Evolutionary conservation across 2,329 filamentous ascomycete genomes (phyloP), one percentile per base, ranked within the genome.

Genomic region (Didymella exigua): DNA sequence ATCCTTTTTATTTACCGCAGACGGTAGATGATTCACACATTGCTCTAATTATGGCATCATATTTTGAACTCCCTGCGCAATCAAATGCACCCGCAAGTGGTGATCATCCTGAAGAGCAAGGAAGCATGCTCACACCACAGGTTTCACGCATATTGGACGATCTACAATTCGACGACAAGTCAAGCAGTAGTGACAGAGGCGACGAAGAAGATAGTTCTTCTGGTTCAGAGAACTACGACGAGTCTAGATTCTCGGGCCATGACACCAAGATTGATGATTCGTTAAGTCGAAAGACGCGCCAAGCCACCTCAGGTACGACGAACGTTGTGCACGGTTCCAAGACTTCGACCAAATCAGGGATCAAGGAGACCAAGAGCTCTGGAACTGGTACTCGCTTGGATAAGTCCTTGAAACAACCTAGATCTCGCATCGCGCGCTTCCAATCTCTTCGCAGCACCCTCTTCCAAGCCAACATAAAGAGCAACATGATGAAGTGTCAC

Each of bases 401-500:
- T 8, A 57, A 40, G 19, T 53, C 61, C 30, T 52, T 50, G 16
- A 62, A 59, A 48, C 34, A 31, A n/a, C 63, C 58, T 24, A 56
- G 62, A 23, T 65, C 69, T 27, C 68, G 69, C 37, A 65, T 74
- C 54, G 56, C 65, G 18, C 66, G 72, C 7, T 74, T 75, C 42
- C 69, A 72, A 42, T 73, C 70, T 5, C 59, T 75, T 33, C 61
- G 72, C 18, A 72, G 68, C 27, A 69, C 71, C 41, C 46, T 75
- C 18, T 75, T 75, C 41, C 62, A 63, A 4, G 62, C 63, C 8
- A 61, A 63, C n/a, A 68, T 75, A 19, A 66, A 73, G 41, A 60
- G 66, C 33, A 65, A 62, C n/a, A 65, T 71, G 38, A 55, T 63
- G 27, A 60, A 59, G 37, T 56, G 46, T 7, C 49, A 54, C 11